These are phyloP conservation scores for Venturia nashicola DNA, from an alignment of 2,329 filamentous ascomycete genomes.

Conservation along the genomic window DNA sequence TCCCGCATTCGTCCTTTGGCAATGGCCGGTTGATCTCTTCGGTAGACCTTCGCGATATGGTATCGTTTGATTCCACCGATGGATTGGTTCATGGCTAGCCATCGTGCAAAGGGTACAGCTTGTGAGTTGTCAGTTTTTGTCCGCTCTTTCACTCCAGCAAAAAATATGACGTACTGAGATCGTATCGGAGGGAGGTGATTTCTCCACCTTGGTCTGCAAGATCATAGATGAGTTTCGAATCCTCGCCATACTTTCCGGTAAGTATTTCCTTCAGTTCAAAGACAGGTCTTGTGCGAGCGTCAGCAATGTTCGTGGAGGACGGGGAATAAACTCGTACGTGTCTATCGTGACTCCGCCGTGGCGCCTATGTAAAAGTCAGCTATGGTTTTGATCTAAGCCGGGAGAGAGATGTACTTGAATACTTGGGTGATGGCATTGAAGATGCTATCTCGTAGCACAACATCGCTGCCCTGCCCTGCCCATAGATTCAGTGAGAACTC, in stretches of 20 bases:
- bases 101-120: constrained; percentile 77
- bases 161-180: constrained; percentile 42
- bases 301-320: neutral
- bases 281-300: constrained; percentile 22
- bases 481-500: neutral
- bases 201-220: constrained; percentile 80
- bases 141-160: neutral
- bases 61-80: constrained; percentile 84
- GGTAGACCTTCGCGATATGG: constrained; percentile 88
- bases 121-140: neutral
- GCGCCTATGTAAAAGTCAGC: constrained; percentile 1
- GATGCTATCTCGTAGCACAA: constrained; percentile 71
- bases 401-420: constrained; percentile 52
- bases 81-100: constrained; percentile 79
- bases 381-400: neutral
- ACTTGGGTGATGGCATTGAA: constrained; percentile 63
- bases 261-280: constrained; percentile 83
- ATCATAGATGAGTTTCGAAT: constrained; percentile 86
- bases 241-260: constrained; percentile 77
- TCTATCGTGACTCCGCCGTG: constrained; percentile 71
- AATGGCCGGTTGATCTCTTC: constrained; percentile 71
- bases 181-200: constrained; percentile 72
- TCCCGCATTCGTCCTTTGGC: constrained; percentile 88
- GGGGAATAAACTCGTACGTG: constrained; percentile 30
- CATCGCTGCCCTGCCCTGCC: constrained; percentile 52